Base-by-base conservation (phyloP, 345 rosid genomes). In the Rhodamnia rubescens region DNA sequence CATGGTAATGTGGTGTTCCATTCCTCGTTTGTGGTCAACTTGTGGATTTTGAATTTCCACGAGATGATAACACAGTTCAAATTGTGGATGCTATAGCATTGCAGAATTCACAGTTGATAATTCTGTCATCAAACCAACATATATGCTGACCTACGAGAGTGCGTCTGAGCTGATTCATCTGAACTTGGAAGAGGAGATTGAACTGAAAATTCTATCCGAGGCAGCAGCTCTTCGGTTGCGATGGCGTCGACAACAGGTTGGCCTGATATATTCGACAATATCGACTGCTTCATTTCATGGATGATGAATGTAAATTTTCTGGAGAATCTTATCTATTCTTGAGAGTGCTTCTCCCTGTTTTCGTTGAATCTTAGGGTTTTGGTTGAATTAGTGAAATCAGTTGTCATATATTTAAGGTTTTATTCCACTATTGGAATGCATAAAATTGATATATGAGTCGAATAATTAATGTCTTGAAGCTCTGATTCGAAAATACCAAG, bases 81-180 rank as follows among this genome's bases (percentile, higher is more conserved):
- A 59, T 16, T 87, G 24, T 89, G 86, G 85, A 75, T 87, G 78
- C 52, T 78, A 86, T 88, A 97, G 99, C 90, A 95, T 97, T 92
- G 96, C 94, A 89, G 98, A 97, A 87, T 95, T 91, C 88, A 89
- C 96, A 10, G 96, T 97, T 83, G 90, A 90, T 78, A 97, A 93
- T 90, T 93, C 99, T 20, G 87, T 93, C 85, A 92, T 97, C 82
- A 95, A 91, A 86, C 98, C 99, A 84, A 95, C 99, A 53, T 97
- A 97, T 89, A 95, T 97, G 98, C 92, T 97, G 93, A 97, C 99
- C 16, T 95, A 97, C 75, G 98, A 95, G 88, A 97, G 99, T 92
- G 99, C 99, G 53, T 86, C 95, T 29, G 99, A 97, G 91, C 90
- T 97, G 88, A 95, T 97, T 91, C 90, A 94, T 89, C 86, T 97